Evolutionary conservation across 768 basidiomycete genomes (phyloP), one percentile per base, ranked within the genome.

Genomic region (Rhodotorula kratochvilovae): DNA sequence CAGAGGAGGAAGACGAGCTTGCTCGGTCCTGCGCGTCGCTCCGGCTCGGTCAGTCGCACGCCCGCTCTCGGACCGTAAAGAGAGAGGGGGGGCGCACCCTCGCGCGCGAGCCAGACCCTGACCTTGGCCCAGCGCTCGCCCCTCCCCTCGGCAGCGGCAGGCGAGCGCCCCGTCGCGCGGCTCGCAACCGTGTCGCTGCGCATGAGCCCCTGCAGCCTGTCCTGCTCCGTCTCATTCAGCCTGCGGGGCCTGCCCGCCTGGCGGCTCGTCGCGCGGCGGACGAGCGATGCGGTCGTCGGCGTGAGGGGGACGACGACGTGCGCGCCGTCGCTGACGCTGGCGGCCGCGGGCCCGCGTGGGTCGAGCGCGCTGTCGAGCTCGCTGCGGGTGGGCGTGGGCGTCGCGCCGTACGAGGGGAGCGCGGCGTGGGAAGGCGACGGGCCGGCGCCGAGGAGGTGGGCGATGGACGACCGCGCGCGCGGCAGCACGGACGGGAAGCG

Each of bases 61-160:
- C 33, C 21, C 15, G 31, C 25, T 21, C 25, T 27, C 10, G 33
- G n/a, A 5, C 54, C 10, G 13, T 11, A 27, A 2, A 23, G n/a
- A 39, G 21, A 43, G 45, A n/a, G 33, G 12, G 13, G 1, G 15
- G 39, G 15, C 81, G 61, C 53, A 77, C 93, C 93, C 78, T 94
- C 92, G 79, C 94, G 93, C 80, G 93, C 91, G 89, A 92, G 89
- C 92, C 92, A 95, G n/a, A 87, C 76, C 74, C 85, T 83, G 76
- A 86, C 84, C 74, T 80, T 85, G 76, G 87, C 82, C 25, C 79
- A 79, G 0, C 79, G 77, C 48, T 27, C 29, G 12, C 74, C 17
- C 23, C 31, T 45, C 63, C 21, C 77, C 11, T 77, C 77, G 46
- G 58, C 48, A 1, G 21, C 67, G 4, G 54, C n/a, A 13, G n/a